Evolutionary conservation across 805 yeast species (phyloP).

Genomic region (Torulaspora gathmanii): DNA sequence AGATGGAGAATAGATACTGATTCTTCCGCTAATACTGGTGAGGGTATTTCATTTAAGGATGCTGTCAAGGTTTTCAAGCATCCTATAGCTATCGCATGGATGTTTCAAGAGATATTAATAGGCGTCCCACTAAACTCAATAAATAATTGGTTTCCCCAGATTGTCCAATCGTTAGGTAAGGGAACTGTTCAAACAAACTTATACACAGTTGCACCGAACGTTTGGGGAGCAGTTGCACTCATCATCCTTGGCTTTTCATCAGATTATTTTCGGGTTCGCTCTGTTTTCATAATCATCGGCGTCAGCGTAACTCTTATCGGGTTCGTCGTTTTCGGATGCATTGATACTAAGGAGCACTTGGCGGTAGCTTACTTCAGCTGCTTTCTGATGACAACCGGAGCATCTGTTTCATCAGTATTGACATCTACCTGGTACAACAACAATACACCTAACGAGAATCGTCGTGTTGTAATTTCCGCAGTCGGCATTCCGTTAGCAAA

Average conservation of each 20-base stretch:
- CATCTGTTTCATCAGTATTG: slow-evolving; percentile 45
- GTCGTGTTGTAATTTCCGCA: slow-evolving; percentile 45
- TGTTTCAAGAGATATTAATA: slow-evolving; percentile 42
- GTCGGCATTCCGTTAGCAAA: slow-evolving; percentile 53
- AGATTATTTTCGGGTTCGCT: slow-evolving; percentile 39
- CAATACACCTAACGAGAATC: slow-evolving; percentile 44
- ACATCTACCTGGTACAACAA: slow-evolving; percentile 50
- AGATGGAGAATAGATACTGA: background rate
- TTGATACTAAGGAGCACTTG: slow-evolving; percentile 39
- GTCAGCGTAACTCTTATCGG: slow-evolving; percentile 42
- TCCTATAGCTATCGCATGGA: slow-evolving; percentile 44
- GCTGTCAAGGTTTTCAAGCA: slow-evolving; percentile 38
- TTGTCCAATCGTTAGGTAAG: slow-evolving; percentile 38
- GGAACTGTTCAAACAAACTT: slow-evolving; percentile 41
- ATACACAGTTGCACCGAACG: slow-evolving; percentile 47
- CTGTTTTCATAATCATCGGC: slow-evolving; percentile 39
- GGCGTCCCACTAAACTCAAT: slow-evolving; percentile 49
- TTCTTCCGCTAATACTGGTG: too few species aligned
- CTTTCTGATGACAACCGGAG: slow-evolving; percentile 47
- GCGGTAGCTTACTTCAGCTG: slow-evolving; percentile 43
- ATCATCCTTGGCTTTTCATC: slow-evolving; percentile 40
- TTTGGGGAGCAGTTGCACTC: slow-evolving; percentile 44
- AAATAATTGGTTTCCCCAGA: slow-evolving; percentile 48
- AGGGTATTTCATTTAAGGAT: too few species aligned
- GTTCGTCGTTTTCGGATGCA: slow-evolving; percentile 44